Base-by-base conservation (phyloP, 257 asterid genomes). In the Jaltomata sinuosa region DNA sequence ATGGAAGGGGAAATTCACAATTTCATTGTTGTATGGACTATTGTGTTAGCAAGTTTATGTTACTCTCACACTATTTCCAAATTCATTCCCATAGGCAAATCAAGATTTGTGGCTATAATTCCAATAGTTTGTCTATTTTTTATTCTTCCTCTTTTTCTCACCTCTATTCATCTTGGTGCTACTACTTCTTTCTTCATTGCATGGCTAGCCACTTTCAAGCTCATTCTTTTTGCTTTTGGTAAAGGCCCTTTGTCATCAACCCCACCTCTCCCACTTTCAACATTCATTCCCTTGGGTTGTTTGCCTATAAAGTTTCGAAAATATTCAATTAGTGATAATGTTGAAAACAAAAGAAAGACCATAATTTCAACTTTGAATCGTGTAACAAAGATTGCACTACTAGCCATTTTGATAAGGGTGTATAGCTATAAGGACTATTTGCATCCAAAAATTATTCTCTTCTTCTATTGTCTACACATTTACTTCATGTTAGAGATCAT, bases 1-100 rank as follows among this genome's bases (percentile, higher is more conserved):
- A 88, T 90, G 95, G 93, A 91, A 84, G 94, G 92, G 0, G 95
- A 93, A 81, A 85, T 91, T 32, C 87, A 83, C 74, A 92, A 89
- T 83, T 85, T 86, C n/a, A 84, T 87, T 3, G 52, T 91, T 0
- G 92, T 92, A 42, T 92, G 95, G 93, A 31, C 45, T 0, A 87
- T 90, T 1, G 85, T 90, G 5, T 45, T 92, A 10, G 87, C 82
- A 52, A 87, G 86, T 21, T 82, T 92, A 16, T 85, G 86, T 65
- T 92, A 92, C 71, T 90, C 94, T 85, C 91, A 91, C 84, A 29
- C 64, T 11, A 71, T 53, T 3, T 80, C 34, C 83, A 89, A 89
- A 38, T 2, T 85, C 80, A 64, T 87, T 85, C 91, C 86, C 8
- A 59, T 85, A 2, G 89, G 89, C 2, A 69, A 10, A 21, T 19